Base-by-base conservation (phyloP, 176 grass and related monocot genomes). In the Pontederia crassipes region DNA sequence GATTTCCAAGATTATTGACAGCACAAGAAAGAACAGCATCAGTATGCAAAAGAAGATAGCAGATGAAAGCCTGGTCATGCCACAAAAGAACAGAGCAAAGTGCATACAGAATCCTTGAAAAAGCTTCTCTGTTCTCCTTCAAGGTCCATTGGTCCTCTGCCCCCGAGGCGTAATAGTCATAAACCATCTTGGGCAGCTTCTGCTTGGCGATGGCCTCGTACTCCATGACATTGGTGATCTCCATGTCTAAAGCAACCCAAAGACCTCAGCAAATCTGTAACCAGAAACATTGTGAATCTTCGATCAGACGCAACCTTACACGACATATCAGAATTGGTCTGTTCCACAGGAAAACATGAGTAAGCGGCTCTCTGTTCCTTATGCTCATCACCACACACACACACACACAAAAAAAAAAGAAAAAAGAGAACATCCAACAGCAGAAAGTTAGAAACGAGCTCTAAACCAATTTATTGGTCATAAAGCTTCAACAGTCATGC, bases 101-200 rank as follows among this genome's bases (percentile, higher is more conserved):
- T 53, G 6, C 71, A 46, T 64, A 74, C 71, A 74, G 59, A 11
- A 64, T 74, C 59, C 59, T 54, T 0, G 48, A 74, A 12, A 74
- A 74, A 15, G 71, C 71, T 32, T 74, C 71, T 20, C 71, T 74
- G 32, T 74, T 74, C 50, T 74, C 71, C 11, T 74, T 20, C 47
- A 74, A 45, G 35, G 50, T 56, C 71, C 71, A 74, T 28, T 74
- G 50, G 50, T 74, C 71, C 26, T 74, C 71, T 26, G 71, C 71
- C 6, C 71, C 71, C 1, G 71, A 74, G n/a, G 71, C 71, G 28
- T 74, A 74, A 49, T 74, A 74, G 35, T 74, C 71, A 9, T 55
- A 74, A 10, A 74, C 71, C 71, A 74, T 74, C 71, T 74, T 74
- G 16, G 71, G 71, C 59, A 74, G 29, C 50, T 64, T 74, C 59